These are phyloP conservation scores for Termitomyces eurrhizus DNA, from an alignment of 768 basidiomycete species.

Conservation along the genomic window DNA sequence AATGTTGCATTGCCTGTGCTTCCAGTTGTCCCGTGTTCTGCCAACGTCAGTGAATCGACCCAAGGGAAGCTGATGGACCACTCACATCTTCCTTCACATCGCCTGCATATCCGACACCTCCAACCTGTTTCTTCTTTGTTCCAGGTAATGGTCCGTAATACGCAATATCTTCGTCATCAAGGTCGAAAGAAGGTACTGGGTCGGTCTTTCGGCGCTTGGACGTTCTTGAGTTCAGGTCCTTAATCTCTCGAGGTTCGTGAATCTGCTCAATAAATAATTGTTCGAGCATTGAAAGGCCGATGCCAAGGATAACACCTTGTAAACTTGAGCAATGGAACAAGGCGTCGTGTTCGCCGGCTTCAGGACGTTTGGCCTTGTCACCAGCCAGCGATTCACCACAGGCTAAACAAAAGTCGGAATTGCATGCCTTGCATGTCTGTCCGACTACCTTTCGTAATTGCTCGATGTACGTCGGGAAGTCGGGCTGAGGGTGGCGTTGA, in stretches of 20 bases:
- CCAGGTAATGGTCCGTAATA: slow-evolving; percentile 40
- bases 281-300: slow-evolving; percentile 87
- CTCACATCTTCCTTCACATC: slow-evolving; percentile 81
- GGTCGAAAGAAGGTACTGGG: slow-evolving; percentile 15
- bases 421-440: slow-evolving; percentile 61
- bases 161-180: slow-evolving; percentile 51
- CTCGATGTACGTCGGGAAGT: slow-evolving; percentile 67
- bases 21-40: slow-evolving; percentile 80
- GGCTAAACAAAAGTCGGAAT: slow-evolving; percentile 62
- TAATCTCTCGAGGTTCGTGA: slow-evolving; percentile 28
- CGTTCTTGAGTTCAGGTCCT: slow-evolving; percentile 33
- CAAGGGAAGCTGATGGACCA: slow-evolving; percentile 8
- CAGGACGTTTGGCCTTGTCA: slow-evolving; percentile 39
- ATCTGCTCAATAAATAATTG: slow-evolving; percentile 58
- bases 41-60: slow-evolving; percentile 3
- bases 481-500: slow-evolving; percentile 42
- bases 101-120: slow-evolving; percentile 88
- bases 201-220: slow-evolving; percentile 46
- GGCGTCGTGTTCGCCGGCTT: slow-evolving; percentile 44
- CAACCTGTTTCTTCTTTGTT: slow-evolving; percentile 56
- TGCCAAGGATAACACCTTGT: slow-evolving; percentile 87
- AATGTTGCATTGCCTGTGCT: slow-evolving; percentile 67
- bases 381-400: slow-evolving; percentile 64
- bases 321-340: slow-evolving; percentile 89
- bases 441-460: slow-evolving; percentile 57